These are phyloP conservation scores for Ophiostoma himal-ulmi DNA, from an alignment of 2,329 filamentous ascomycete species.

Conservation along the genomic window DNA sequence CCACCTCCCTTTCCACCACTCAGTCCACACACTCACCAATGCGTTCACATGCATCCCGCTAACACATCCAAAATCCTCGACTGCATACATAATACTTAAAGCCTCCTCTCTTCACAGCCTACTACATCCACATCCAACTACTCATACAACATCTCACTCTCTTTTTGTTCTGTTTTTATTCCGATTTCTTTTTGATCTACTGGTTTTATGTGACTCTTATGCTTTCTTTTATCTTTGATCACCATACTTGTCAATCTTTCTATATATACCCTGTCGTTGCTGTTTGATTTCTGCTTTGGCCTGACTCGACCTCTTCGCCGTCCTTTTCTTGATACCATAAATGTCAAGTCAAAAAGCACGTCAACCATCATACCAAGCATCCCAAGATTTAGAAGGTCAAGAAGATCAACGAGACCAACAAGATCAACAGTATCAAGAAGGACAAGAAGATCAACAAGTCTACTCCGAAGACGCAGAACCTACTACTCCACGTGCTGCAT, in stretches of 20 bases:
- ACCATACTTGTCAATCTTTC: background rate
- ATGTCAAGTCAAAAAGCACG: slow-evolving; percentile 17
- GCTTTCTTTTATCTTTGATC: background rate
- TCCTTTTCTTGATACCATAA: slow-evolving; percentile 15
- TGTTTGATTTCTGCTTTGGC: slow-evolving; percentile 1
- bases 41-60: slow-evolving; percentile 20
- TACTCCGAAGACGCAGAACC: background rate
- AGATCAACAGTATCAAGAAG: background rate
- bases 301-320: background rate
- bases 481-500: background rate
- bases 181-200: background rate
- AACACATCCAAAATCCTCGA: slow-evolving; percentile 18
- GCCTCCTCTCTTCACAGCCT: slow-evolving; percentile 9
- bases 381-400: background rate
- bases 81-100: slow-evolving; percentile 19
- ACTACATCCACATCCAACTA: slow-evolving; percentile 13
- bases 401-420: background rate
- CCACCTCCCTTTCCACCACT: background rate
- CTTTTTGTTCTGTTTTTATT: background rate
- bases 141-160: slow-evolving; percentile 2
- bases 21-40: slow-evolving; percentile 11
- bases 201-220: background rate
- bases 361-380: slow-evolving; percentile 11
- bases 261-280: background rate
- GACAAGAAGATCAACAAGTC: background rate